These are phyloP conservation scores for Puccinia hordei DNA, from an alignment of 1,284 basidiomycete genomes.

Conservation along the genomic window DNA sequence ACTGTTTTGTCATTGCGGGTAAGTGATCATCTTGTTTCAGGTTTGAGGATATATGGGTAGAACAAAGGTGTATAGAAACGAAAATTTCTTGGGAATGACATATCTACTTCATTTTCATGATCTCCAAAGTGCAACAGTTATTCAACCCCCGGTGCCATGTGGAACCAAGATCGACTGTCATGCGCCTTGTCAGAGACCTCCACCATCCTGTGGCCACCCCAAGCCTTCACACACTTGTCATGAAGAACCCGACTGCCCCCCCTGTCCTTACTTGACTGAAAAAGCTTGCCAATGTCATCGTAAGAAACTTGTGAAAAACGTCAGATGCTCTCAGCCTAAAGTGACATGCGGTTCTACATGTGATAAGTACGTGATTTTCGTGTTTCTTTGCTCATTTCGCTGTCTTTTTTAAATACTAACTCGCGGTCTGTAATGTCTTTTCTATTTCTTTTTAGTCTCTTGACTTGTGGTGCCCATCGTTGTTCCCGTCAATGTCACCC, in stretches of 20 bases:
- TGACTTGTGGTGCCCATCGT: slow-evolving; percentile 47
- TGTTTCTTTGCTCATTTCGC: background rate
- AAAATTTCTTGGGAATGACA: background rate
- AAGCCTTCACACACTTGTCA: slow-evolving; percentile 41
- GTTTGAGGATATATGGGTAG: no score
- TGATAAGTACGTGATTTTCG: slow-evolving; percentile 15
- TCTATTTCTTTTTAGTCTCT: background rate
- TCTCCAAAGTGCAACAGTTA: slow-evolving; percentile 25
- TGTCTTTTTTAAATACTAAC: background rate
- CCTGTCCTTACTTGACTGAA: slow-evolving; percentile 38
- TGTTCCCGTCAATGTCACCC: slow-evolving; percentile 35
- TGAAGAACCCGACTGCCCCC: slow-evolving; percentile 46
- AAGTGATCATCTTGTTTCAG: slow-evolving; percentile 14
- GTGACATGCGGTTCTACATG: slow-evolving; percentile 38
- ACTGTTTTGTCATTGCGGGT: slow-evolving; percentile 47
- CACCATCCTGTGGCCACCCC: slow-evolving; percentile 38
- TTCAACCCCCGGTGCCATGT: slow-evolving; percentile 45
- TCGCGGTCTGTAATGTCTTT: background rate
- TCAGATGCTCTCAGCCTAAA: slow-evolving; percentile 48
- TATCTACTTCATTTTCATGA: background rate
- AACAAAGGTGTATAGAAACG: background rate
- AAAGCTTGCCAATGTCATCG: slow-evolving; percentile 45
- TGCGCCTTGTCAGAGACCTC: slow-evolving; percentile 19
- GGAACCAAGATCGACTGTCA: slow-evolving; percentile 38
- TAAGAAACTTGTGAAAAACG: slow-evolving; percentile 38